Percentiles rank a stretch among this genome's conserved stretches.
Evolutionary conservation across 345 rosid genomes (phyloP).

Genomic region (Tarenaya hassleriana): DNA sequence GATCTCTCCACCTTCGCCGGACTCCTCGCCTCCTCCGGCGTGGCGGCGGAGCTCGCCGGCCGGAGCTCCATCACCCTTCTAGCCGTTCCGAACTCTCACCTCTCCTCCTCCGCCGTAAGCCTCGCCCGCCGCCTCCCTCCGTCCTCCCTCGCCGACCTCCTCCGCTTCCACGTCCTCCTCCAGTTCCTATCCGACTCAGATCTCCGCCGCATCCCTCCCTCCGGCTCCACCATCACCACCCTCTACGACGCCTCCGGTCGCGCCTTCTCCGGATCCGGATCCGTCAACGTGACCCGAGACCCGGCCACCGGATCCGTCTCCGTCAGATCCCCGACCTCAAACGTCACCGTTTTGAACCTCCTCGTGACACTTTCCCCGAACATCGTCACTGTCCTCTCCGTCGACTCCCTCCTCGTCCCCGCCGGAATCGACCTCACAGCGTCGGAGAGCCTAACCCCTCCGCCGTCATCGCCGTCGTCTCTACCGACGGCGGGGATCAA

Average conservation of each 20-base stretch:
- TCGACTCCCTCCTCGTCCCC: constrained; percentile 59
- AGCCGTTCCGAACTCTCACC: constrained; percentile 50
- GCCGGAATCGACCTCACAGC: constrained; percentile 63
- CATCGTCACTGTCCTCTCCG: constrained; percentile 57
- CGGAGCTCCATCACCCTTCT: constrained; percentile 52
- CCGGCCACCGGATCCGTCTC: constrained; percentile 40
- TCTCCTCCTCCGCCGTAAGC: constrained; percentile 32
- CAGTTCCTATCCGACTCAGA: constrained; percentile 44
- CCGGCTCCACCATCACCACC: constrained; percentile 53
- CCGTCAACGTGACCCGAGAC: constrained; percentile 67
- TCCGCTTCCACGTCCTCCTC: constrained; percentile 64
- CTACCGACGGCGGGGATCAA: constrained; percentile 46
- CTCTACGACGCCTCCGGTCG: constrained; percentile 75
- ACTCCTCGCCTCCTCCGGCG: constrained; percentile 30
- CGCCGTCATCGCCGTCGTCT: constrained; percentile 12
- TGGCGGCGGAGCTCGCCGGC: constrained; percentile 40
- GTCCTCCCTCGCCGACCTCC: constrained; percentile 53
- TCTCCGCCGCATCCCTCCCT: constrained; percentile 40
- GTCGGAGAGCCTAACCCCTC: constrained; percentile 65
- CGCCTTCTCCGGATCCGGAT: constrained; percentile 53
- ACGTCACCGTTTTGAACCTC: constrained; percentile 49
- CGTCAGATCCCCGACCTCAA: constrained; percentile 45
- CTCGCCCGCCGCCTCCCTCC: constrained; percentile 56
- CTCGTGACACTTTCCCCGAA: constrained; percentile 56
- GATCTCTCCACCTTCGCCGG: constrained; percentile 38